Evolutionary conservation across 208 protist genomes (phyloP).

Genomic region (Wallacemonas sp.): DNA sequence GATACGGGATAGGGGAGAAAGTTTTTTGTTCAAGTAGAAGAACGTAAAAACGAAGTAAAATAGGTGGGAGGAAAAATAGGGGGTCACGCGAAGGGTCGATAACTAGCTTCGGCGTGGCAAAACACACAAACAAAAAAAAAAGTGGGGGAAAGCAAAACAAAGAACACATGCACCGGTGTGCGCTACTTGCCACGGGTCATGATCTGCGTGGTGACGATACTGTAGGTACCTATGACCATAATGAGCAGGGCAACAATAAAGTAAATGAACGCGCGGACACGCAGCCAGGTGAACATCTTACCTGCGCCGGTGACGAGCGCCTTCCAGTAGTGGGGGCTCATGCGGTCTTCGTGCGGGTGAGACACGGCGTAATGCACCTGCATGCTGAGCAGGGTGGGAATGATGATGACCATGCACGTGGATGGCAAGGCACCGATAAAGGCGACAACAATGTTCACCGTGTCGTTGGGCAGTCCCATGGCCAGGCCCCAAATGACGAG

Average conservation of each 20-base stretch:
- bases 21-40: too few relatives aligned
- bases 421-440: slow-evolving; percentile 77
- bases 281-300: slow-evolving; percentile 32
- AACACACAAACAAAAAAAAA: too few relatives aligned
- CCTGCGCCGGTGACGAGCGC: slow-evolving; percentile 34
- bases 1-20: too few relatives aligned
- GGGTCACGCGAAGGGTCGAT: too few relatives aligned
- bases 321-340: slow-evolving; percentile 57
- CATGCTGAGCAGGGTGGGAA: slow-evolving; percentile 52
- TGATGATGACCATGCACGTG: slow-evolving; percentile 69
- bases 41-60: too few relatives aligned
- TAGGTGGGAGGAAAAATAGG: too few relatives aligned
- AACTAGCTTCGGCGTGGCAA: too few relatives aligned
- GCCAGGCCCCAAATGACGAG: slow-evolving; percentile 63
- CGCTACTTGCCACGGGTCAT: not conserved
- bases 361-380: slow-evolving; percentile 48
- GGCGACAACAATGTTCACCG: slow-evolving; percentile 72
- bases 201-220: slow-evolving; percentile 18
- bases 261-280: slow-evolving; percentile 52
- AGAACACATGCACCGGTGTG: too few relatives aligned
- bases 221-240: slow-evolving; percentile 77
- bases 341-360: slow-evolving; percentile 57
- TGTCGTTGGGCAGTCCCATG: slow-evolving; percentile 50
- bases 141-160: not conserved
- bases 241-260: slow-evolving; percentile 58